Evolutionary conservation across 139 green algal species (phyloP), one percentile per base, ranked within the genome.

Genomic region (Edaphochlamys debaryana): DNA sequence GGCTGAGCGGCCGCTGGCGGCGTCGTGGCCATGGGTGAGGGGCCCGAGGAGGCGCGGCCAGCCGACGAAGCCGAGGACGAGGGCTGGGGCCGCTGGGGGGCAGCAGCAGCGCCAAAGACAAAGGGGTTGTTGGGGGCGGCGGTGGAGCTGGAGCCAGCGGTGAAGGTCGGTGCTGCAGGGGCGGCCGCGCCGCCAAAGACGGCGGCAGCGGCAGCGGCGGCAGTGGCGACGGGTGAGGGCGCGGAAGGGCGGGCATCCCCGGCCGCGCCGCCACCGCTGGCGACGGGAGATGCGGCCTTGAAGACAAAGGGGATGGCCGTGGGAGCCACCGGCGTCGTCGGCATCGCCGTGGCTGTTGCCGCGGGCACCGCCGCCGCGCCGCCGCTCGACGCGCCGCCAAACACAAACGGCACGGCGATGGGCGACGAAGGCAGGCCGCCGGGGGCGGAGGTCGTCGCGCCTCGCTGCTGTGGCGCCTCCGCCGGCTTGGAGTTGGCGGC

Each of bases 1-100:
- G n/a, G n/a, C n/a, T n/a, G n/a, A n/a, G n/a, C n/a, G 23, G 48
- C 45, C 2, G 70, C 23, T 22, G 40, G 7, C 3, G 71, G 71
- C 4, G 71, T 79, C 6, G 71, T 79, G 1, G 71, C 67, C 71
- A 79, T 79, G 19, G 71, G 71, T 0, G 71, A 79, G 0, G 71
- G 20, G 34, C 20, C 50, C 19, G n/a, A 23, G 38, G 69, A 63
- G 17, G 54, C 54, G 54, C 54, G 11, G 54, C 22, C 20, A 4
- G 54, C 23, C 20, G 11, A 58, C 20, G 50, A 19, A 22, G 20
- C 25, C 20, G 50, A 58, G 6, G 50, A 29, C 50, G 50, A 58
- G 20, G 50, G 50, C 25, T 22, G 5, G 50, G 50, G 20, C 50
- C 2, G 50, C 50, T 58, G 20, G 7, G 50, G 7, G 2, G 50